phyloP scores from a whole-genome alignment of 257 asterid species.

The Solanum commersonii region DNA sequence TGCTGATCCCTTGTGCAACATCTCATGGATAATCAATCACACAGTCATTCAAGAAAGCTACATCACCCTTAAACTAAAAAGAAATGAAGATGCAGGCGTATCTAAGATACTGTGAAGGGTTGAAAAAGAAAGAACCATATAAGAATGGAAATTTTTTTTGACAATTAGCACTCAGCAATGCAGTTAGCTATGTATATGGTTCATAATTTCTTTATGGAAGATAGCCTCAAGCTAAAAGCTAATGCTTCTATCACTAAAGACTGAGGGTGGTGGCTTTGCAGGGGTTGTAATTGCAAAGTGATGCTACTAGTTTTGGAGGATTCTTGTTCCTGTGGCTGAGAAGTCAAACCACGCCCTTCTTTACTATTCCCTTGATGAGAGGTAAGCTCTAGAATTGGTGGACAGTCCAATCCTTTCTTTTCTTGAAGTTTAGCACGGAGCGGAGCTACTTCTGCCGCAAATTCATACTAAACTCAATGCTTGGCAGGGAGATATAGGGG shows the following conservation, averaged over 20 bases:
- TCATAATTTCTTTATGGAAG: not conserved
- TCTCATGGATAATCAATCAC: not conserved
- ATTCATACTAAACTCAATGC: not conserved
- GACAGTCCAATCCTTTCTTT: not conserved
- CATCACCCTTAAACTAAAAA: not conserved
- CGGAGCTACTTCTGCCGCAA: not conserved
- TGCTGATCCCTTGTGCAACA: not conserved
- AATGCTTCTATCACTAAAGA: not conserved
- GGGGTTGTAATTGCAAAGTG: not conserved
- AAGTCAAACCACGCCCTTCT: not conserved
- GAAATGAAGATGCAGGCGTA: not conserved
- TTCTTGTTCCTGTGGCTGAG: not conserved
- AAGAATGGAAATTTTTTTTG: not conserved
- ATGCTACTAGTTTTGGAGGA: not conserved
- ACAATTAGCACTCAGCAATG: not conserved
- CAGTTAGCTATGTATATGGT: not conserved
- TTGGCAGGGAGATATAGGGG: not conserved
- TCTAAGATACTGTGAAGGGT: not conserved
- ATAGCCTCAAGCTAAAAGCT: not conserved
- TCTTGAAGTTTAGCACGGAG: not conserved
- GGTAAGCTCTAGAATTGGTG: not conserved
- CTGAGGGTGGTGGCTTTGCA: not conserved
- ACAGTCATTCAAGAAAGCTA: not conserved
- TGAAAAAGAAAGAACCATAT: not conserved
- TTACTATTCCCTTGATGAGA: not conserved